These are phyloP conservation scores for Glycine soja DNA, from an alignment of 306 rosid species.

Conservation along the genomic window DNA sequence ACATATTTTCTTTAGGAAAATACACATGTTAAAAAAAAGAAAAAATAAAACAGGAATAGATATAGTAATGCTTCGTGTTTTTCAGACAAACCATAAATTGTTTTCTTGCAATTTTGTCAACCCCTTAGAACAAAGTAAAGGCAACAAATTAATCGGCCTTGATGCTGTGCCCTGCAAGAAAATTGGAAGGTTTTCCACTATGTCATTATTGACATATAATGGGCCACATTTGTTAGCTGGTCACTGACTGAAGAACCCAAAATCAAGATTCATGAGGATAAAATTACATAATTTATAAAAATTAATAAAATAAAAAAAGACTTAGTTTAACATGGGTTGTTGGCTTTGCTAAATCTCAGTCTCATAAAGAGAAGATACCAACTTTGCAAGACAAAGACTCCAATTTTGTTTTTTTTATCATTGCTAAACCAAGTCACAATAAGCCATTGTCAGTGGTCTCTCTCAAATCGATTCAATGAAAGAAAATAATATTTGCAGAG, in stretches of 20 bases:
- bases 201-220: slow-evolving; percentile 10
- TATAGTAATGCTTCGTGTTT: background rate
- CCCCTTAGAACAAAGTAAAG: background rate
- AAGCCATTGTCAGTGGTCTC: slow-evolving; percentile 3
- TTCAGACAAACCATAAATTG: background rate
- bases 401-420: background rate
- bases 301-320: background rate
- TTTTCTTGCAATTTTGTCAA: slow-evolving; percentile 20
- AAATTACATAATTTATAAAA: background rate
- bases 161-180: background rate
- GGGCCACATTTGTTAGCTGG: slow-evolving; percentile 19
- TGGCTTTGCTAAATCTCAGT: slow-evolving; percentile 27
- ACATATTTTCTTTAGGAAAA: background rate
- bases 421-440: background rate
- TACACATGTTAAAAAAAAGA: no score
- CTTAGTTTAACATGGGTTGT: slow-evolving; percentile 28
- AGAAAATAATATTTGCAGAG: slow-evolving; percentile 2
- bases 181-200: background rate
- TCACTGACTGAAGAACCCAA: slow-evolving; percentile 22
- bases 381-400: slow-evolving; percentile 25
- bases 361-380: background rate
- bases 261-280: background rate
- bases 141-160: background rate
- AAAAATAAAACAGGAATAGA: background rate
- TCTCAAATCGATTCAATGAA: slow-evolving; percentile 14